Conservation (phyloP, 495 filamentous ascomycete genomes). For the Aspergillus homomorphus region DNA sequence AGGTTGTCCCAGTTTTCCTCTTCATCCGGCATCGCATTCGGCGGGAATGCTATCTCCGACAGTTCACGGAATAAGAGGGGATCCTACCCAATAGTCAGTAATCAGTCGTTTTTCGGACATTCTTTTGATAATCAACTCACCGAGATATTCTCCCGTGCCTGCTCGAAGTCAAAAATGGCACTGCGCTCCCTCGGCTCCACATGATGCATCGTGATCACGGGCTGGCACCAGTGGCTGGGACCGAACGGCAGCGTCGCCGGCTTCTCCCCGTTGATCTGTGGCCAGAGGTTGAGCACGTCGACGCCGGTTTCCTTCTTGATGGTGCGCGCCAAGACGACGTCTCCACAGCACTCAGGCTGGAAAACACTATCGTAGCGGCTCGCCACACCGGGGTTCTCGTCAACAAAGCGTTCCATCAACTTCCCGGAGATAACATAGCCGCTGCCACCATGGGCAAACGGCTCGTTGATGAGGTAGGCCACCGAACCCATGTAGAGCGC, state of each 20-base stretch:
- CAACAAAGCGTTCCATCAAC: conserved; percentile 36
- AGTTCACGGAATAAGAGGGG: conserved; percentile 44
- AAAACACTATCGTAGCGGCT: conserved; percentile 34
- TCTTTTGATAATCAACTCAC: background rate
- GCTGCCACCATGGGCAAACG: conserved; percentile 52
- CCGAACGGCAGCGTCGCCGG: conserved; percentile 41
- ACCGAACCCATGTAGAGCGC: conserved; percentile 50
- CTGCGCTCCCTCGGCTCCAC: conserved; percentile 50
- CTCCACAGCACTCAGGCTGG: conserved; percentile 42
- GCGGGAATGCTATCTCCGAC: conserved; percentile 39
- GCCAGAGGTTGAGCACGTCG: conserved; percentile 40
- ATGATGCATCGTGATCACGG: conserved; percentile 60
- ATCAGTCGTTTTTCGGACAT: too few relatives aligned
- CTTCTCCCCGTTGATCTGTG: conserved; percentile 50
- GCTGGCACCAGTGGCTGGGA: conserved; percentile 55
- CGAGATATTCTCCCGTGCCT: conserved; percentile 24
- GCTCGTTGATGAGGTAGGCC: conserved; percentile 39
- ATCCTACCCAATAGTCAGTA: conserved; percentile 20
- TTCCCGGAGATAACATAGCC: conserved; percentile 49
- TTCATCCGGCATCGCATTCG: conserved; percentile 25
- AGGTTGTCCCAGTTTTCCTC: conserved; percentile 51
- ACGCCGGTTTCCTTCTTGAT: conserved; percentile 39
- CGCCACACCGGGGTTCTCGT: conserved; percentile 16
- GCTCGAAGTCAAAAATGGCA: conserved; percentile 53
- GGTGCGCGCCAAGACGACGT: conserved; percentile 45